These are phyloP conservation scores for Colletotrichum sp. DNA, from an alignment of 2,329 filamentous ascomycete species.

Conservation along the genomic window DNA sequence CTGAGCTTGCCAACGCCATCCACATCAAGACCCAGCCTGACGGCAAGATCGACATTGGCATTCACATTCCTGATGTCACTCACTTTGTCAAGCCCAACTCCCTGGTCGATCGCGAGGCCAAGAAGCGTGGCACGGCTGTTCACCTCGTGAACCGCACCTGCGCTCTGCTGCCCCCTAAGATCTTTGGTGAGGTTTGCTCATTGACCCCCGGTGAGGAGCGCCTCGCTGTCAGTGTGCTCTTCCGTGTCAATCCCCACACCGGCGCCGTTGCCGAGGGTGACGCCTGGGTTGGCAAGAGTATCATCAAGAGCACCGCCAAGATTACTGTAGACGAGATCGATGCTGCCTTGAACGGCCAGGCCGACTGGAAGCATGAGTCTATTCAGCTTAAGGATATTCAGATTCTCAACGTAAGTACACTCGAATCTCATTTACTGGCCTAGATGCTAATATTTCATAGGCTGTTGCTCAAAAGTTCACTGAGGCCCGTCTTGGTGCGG, in stretches of 20 bases:
- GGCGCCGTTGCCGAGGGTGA: conserved; percentile 83
- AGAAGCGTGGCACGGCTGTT: conserved; percentile 96
- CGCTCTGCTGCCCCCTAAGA: conserved; percentile 85
- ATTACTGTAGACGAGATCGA: conserved; percentile 87
- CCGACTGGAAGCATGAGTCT: conserved; percentile 66
- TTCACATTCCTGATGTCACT: conserved; percentile 93
- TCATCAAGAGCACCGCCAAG: conserved; percentile 91
- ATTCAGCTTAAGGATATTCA: conserved; percentile 79
- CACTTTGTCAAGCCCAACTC: conserved; percentile 98
- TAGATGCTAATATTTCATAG: conserved; percentile 41
- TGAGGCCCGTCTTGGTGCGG: conserved; percentile 82
- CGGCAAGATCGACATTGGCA: conserved; percentile 89
- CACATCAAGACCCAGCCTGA: conserved; percentile 86
- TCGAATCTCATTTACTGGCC: background rate
- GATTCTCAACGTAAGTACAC: conserved; percentile 69
- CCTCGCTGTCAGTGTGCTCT: conserved; percentile 90
- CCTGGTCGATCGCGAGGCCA: conserved; percentile 93
- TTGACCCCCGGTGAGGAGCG: conserved; percentile 87
- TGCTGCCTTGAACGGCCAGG: conserved; percentile 71
- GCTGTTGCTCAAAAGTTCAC: conserved; percentile 88
- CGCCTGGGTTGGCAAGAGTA: conserved; percentile 90
- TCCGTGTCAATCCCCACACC: conserved; percentile 83
- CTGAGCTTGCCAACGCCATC: conserved; percentile 89
- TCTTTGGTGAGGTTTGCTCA: conserved; percentile 88
- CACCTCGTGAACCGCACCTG: conserved; percentile 89